Percentiles rank a stretch among this genome's conserved stretches.
These are phyloP conservation scores for Melastoma malabathricum DNA, from an alignment of 345 rosid species.

Conservation along the genomic window DNA sequence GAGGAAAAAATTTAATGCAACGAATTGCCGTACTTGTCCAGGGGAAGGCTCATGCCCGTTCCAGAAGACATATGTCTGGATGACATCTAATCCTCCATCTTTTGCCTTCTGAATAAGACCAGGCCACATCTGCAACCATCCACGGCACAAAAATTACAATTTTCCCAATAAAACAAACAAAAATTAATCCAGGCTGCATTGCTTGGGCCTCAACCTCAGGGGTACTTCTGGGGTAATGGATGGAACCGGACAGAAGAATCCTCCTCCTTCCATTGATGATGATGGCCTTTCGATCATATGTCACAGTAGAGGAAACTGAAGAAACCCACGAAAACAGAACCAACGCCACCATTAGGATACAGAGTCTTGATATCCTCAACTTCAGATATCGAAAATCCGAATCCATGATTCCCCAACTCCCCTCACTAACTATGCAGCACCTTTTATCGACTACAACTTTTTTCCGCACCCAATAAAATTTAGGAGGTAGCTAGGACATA, in stretches of 20 bases:
- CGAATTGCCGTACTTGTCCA: conserved; percentile 17
- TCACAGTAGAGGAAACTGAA: conserved; percentile 9
- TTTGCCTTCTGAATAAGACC: conserved; percentile 57
- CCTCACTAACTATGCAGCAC: too few species aligned
- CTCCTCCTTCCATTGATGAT: conserved; percentile 39
- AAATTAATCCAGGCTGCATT: too few species aligned
- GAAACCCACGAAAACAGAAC: too few species aligned
- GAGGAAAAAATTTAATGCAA: not conserved
- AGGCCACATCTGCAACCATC: conserved; percentile 61
- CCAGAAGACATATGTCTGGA: conserved; percentile 85
- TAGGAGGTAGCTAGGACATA: too few species aligned
- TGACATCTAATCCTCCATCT: conserved; percentile 74
- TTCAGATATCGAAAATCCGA: too few species aligned
- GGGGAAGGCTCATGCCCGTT: conserved; percentile 37
- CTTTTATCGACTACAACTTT: too few species aligned
- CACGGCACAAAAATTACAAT: not conserved
- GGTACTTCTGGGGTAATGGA: conserved; percentile 67
- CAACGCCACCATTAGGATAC: too few species aligned
- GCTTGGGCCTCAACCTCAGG: conserved; percentile 19
- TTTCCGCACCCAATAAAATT: too few species aligned
- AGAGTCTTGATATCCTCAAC: too few species aligned
- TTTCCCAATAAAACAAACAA: not conserved
- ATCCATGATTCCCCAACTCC: too few species aligned
- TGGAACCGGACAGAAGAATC: conserved; percentile 56
- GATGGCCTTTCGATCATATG: conserved; percentile 40